These are phyloP conservation scores for Stylonectria norvegica DNA, from an alignment of 2,329 filamentous ascomycete species.

Conservation along the genomic window DNA sequence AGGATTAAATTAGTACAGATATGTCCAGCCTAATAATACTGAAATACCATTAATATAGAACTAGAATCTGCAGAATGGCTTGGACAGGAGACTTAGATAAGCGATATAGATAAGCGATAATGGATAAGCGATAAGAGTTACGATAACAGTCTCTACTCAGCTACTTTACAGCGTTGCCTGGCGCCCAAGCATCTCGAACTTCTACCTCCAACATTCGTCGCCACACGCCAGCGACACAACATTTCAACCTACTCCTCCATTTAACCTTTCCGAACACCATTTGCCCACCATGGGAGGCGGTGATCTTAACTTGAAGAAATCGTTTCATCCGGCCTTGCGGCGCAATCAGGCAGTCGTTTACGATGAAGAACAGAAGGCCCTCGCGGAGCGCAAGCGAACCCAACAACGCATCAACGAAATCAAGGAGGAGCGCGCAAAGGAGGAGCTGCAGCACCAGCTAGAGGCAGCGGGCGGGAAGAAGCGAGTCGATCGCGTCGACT, in stretches of 20 bases:
- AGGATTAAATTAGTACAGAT: too few species aligned
- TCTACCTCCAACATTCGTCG: conserved; percentile 12
- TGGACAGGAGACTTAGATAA: not conserved
- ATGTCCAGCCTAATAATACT: too few species aligned
- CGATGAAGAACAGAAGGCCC: conserved; percentile 86
- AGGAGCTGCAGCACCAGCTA: conserved; percentile 86
- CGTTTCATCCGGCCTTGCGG: conserved; percentile 88
- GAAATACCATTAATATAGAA: too few species aligned
- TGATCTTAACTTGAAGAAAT: conserved; percentile 92
- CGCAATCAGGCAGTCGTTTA: conserved; percentile 89
- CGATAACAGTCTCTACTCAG: too few species aligned
- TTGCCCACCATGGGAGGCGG: conserved; percentile 75
- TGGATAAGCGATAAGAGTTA: conserved; percentile 18
- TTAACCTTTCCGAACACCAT: conserved; percentile 1
- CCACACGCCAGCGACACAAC: conserved; percentile 16
- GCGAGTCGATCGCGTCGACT: conserved; percentile 81
- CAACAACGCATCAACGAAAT: conserved; percentile 90
- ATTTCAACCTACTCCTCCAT: conserved; percentile 1
- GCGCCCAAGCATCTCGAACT: not conserved
- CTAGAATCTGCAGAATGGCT: too few species aligned
- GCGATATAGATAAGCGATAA: conserved; percentile 1
- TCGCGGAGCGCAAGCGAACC: conserved; percentile 91
- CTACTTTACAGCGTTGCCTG: too few species aligned
- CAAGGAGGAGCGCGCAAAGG: conserved; percentile 86
- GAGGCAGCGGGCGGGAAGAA: conserved; percentile 84